Conservation (phyloP, 768 basidiomycete species). For the Polyporus arcularius region DNA sequence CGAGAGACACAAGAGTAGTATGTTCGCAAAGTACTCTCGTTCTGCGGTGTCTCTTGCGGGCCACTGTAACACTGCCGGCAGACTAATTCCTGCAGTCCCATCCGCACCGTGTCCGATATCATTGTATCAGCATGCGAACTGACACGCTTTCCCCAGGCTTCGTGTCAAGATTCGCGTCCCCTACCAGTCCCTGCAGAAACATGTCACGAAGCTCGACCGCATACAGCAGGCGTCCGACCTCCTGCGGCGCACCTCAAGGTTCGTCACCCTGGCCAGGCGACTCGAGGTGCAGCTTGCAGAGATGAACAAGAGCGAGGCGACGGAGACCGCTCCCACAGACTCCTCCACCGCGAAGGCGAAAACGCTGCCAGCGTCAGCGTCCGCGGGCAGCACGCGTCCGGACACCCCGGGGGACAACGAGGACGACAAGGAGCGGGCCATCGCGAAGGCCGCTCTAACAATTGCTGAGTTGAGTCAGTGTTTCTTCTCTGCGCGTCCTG, state of each 20-base stretch:
- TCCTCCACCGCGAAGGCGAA: conserved; percentile 13
- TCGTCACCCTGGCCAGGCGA: conserved; percentile 78
- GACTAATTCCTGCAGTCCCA: too few species aligned
- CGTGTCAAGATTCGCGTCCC: conserved; percentile 85
- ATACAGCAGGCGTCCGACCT: conserved; percentile 85
- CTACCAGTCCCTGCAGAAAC: conserved; percentile 68
- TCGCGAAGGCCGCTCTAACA: conserved; percentile 93
- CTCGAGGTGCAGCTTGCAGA: conserved; percentile 86
- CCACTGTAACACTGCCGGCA: too few species aligned
- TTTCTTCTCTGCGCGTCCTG: not conserved
- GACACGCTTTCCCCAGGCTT: conserved; percentile 50
- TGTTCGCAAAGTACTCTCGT: too few species aligned
- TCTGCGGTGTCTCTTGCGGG: too few species aligned
- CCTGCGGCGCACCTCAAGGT: conserved; percentile 80
- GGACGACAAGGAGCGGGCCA: conserved; percentile 82
- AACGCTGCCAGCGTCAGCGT: not conserved
- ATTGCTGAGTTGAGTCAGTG: conserved; percentile 85
- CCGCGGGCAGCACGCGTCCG: not conserved
- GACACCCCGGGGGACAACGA: conserved; percentile 45
- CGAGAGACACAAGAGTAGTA: too few species aligned
- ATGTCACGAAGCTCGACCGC: conserved; percentile 73
- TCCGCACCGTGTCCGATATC: too few species aligned
- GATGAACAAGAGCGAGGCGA: conserved; percentile 40
- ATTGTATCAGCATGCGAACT: not conserved
- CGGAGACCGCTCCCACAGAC: conserved; percentile 3